Evolutionary conservation across 2,329 filamentous ascomycete genomes (phyloP).

Genomic region (Hymenoscyphus fructigenus): DNA sequence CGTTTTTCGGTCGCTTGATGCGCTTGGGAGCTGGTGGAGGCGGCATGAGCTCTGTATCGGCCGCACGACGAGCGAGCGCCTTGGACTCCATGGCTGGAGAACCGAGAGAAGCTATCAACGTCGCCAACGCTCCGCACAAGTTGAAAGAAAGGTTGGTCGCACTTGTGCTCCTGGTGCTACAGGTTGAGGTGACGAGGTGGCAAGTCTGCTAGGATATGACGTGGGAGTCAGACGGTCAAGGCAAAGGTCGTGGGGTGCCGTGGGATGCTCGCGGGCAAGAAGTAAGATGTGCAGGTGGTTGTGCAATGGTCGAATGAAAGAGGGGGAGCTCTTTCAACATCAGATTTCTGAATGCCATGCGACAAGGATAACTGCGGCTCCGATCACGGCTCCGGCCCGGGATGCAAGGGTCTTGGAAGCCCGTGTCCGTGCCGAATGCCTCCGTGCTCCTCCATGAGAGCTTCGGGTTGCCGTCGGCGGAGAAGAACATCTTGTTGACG

Average conservation of each 20-base stretch:
- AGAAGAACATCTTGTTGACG: too few relatives aligned
- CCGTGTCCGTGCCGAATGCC: too few relatives aligned
- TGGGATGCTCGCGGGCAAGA: background rate
- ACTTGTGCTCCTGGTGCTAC: background rate
- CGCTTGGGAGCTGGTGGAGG: slow-evolving; percentile 90
- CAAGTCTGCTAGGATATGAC: background rate
- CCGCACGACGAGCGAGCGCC: slow-evolving; percentile 61
- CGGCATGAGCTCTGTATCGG: slow-evolving; percentile 75
- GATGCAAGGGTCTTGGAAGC: background rate
- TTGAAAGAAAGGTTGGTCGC: background rate
- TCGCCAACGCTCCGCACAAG: background rate
- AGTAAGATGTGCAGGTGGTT: background rate
- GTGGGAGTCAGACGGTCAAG: background rate
- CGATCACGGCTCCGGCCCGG: background rate
- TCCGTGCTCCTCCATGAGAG: background rate
- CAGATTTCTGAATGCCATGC: background rate
- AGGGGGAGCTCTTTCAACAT: background rate
- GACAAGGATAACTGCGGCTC: too few relatives aligned
- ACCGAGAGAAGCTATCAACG: background rate
- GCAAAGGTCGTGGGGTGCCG: background rate
- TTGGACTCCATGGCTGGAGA: slow-evolving; percentile 41
- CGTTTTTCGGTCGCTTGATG: slow-evolving; percentile 84
- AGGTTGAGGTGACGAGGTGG: background rate
- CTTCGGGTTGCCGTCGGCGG: background rate
- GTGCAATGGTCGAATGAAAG: background rate